Percentiles rank a stretch among this genome's conserved stretches.
phyloP scores from a whole-genome alignment of 208 protist genomes.

The Acanthamoeba sp. region DNA sequence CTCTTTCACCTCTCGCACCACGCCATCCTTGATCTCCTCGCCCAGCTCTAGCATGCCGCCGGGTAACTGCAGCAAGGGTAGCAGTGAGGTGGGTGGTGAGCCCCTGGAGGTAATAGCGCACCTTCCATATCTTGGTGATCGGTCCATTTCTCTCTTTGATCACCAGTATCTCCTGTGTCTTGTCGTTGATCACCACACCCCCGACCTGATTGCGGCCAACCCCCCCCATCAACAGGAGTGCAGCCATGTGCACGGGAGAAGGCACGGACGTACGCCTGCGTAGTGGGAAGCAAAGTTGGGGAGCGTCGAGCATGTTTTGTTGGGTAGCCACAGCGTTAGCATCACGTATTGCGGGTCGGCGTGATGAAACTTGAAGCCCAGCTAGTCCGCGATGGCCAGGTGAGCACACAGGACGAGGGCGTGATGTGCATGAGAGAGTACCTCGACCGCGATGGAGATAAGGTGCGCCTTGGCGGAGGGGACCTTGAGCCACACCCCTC shows the following conservation, averaged over 20 bases:
- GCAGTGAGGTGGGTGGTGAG: neutral
- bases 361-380: constrained; percentile 66
- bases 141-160: constrained; percentile 58
- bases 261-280: neutral
- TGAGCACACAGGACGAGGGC: neutral
- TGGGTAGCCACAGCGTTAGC: constrained; percentile 62
- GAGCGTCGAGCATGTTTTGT: constrained; percentile 1
- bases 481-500: constrained; percentile 73
- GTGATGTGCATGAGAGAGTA: neutral
- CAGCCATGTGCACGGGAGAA: neutral
- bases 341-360: constrained; percentile 59
- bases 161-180: constrained; percentile 61
- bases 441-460: constrained; percentile 60
- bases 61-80: neutral
- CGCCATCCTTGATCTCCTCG: constrained; percentile 34
- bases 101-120: neutral
- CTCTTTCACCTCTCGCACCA: constrained; percentile 67
- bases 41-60: constrained; percentile 60
- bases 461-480: constrained; percentile 62
- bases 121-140: constrained; percentile 64
- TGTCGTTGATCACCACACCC: constrained; percentile 63
- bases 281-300: constrained; percentile 61
- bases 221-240: neutral
- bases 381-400: neutral
- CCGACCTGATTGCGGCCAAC: neutral